Evolutionary conservation across 352 stramenopile species (phyloP), one percentile per base, ranked within the genome.

Genomic region (Globisporangium mamillatum): DNA sequence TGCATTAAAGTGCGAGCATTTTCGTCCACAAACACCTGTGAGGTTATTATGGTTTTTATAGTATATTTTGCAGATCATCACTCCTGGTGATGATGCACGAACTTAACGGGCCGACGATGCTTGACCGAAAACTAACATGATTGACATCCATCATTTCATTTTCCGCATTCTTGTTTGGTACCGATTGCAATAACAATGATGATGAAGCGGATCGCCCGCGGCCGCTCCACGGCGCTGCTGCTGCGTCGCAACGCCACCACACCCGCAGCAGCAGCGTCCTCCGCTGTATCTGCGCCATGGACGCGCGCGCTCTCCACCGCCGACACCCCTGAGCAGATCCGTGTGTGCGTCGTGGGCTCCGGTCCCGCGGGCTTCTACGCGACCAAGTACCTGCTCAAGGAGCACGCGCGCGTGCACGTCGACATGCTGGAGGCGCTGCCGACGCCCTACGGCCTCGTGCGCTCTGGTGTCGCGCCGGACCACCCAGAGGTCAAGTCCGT

Each of bases 401-500:
- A 93, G 53, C 71, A 85, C 57, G 34, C 71, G 27, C 50, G 76
- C 36, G 71, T 90, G 20, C 65, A 66, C 22, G 82, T 98, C 22
- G 89, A 98, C 77, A 96, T 99, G 71, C 63, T 99, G 32, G 97
- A 99, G 61, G 79, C 82, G 44, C 75, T 99, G 48, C 95, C 95
- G 2, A 98, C 93, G 24, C 97, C 97, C 1, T 99, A 93, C 75
- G 97, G 98, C 5, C 88, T 99, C 57, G 97, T 99, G 36, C 88
- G 97, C 60, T 98, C 86, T 14, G 98, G 97, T 27, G 97, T 99
- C 1, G 97, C 97, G 22, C 98, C 97, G 1, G 97, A 99, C 82
- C 97, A 99, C 81, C 97, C 95, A 0, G 97, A 99, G 82, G 97
- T 99, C 20, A 99, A 99, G 84, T 98, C 91, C 69, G 97, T 99